phyloP scores from a whole-genome alignment of 2,329 filamentous ascomycete genomes.

The Fusarium euwallaceae region DNA sequence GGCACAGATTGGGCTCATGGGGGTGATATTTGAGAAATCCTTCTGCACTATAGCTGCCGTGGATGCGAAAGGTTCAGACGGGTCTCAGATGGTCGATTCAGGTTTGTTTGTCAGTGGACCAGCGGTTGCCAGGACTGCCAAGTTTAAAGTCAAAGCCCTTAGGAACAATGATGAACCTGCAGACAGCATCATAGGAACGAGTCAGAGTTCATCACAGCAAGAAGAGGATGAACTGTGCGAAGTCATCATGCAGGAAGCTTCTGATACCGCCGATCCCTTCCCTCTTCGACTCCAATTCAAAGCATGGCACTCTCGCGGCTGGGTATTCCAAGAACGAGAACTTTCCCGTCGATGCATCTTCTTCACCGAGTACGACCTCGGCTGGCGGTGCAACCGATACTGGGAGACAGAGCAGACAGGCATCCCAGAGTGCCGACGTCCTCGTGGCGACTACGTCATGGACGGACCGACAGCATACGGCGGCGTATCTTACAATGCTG shows the following conservation, averaged over 20 bases:
- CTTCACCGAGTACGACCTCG: conserved; percentile 1
- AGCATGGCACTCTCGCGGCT: conserved; percentile 5
- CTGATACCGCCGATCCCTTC: neutral
- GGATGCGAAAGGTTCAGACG: neutral
- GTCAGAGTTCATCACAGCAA: neutral
- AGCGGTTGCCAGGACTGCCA: neutral
- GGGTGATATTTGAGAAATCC: conserved; percentile 2
- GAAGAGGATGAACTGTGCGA: neutral
- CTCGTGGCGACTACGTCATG: neutral
- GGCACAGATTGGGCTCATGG: conserved; percentile 2
- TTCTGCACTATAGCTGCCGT: conserved; percentile 6
- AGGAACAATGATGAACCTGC: neutral
- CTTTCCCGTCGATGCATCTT: conserved; percentile 3
- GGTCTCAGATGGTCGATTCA: neutral
- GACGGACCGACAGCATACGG: neutral
- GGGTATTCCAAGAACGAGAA: conserved; percentile 4
- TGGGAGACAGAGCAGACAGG: conserved; percentile 1
- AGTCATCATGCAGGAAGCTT: neutral
- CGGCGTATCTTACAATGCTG: neutral
- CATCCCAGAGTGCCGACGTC: neutral
- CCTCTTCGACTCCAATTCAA: neutral
- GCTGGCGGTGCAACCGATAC: conserved; percentile 1
- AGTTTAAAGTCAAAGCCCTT: neutral
- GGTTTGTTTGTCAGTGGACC: neutral
- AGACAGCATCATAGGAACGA: neutral